These are phyloP conservation scores for Tolypocladium guangdongense DNA, from an alignment of 2,329 filamentous ascomycete genomes.

Conservation along the genomic window DNA sequence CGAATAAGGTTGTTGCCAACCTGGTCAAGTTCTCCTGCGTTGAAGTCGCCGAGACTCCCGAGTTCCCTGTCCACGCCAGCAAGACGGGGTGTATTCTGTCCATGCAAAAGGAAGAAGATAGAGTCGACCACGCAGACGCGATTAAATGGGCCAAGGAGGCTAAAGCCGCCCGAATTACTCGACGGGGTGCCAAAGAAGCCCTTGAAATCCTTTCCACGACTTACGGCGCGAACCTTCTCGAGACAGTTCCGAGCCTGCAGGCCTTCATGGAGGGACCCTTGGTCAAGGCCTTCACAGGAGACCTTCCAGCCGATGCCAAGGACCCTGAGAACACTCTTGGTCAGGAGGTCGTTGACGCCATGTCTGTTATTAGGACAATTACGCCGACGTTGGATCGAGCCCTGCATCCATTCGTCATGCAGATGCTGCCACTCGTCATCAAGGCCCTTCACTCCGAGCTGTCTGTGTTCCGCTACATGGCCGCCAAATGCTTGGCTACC, in stretches of 20 bases:
- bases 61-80: conserved; percentile 73
- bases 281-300: conserved; percentile 57
- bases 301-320: conserved; percentile 61
- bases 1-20: conserved; percentile 93
- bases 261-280: conserved; percentile 75
- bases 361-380: conserved; percentile 86
- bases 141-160: conserved; percentile 84
- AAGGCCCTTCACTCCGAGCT: conserved; percentile 79
- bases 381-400: conserved; percentile 75
- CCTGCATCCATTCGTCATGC: conserved; percentile 70
- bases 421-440: conserved; percentile 74
- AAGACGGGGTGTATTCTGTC: conserved; percentile 79
- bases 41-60: conserved; percentile 93
- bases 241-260: conserved; percentile 73
- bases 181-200: conserved; percentile 87
- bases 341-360: conserved; percentile 85
- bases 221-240: conserved; percentile 68
- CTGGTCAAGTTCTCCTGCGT: conserved; percentile 96
- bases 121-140: conserved; percentile 83
- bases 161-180: conserved; percentile 77
- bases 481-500: conserved; percentile 93
- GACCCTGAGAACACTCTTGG: conserved; percentile 67
- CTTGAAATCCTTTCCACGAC: conserved; percentile 74
- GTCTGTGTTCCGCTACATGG: conserved; percentile 90
- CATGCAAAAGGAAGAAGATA: conserved; percentile 92